Conservation (phyloP, 2,329 filamentous ascomycete species). For the Alternaria viburni region DNA sequence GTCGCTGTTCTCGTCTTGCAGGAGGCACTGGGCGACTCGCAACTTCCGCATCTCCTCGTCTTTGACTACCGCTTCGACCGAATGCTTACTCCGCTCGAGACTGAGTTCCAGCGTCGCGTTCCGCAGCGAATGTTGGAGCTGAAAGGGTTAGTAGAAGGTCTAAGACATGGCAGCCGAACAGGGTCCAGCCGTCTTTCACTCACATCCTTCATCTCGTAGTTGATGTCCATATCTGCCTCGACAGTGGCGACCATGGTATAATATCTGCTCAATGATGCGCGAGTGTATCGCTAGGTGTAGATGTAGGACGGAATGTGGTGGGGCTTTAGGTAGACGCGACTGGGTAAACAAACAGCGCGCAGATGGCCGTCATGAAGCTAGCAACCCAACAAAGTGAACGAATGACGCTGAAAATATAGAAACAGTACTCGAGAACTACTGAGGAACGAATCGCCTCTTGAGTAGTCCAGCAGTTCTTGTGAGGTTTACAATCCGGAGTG, state of each 20-base stretch:
- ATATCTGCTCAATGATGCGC: constrained; percentile 29
- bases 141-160: constrained; percentile 21
- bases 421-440: neutral
- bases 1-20: constrained; percentile 75
- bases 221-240: constrained; percentile 35
- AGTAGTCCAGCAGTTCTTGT: neutral
- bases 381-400: neutral
- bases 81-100: constrained; percentile 69
- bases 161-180: neutral
- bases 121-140: constrained; percentile 59
- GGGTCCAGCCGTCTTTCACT: constrained; percentile 18
- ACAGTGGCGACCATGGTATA: constrained; percentile 34
- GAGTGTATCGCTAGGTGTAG: constrained; percentile 16
- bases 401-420: neutral
- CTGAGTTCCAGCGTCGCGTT: constrained; percentile 68
- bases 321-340: constrained; percentile 36
- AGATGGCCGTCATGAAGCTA: neutral
- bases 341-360: constrained; percentile 41
- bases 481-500: neutral
- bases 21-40: constrained; percentile 67
- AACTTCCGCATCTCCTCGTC: constrained; percentile 77
- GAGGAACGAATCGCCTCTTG: neutral
- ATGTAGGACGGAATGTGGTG: constrained; percentile 23
- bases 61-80: constrained; percentile 71
- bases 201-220: constrained; percentile 45